phyloP scores from a whole-genome alignment of 2,329 filamentous ascomycete species.

The Madurella mycetomatis region DNA sequence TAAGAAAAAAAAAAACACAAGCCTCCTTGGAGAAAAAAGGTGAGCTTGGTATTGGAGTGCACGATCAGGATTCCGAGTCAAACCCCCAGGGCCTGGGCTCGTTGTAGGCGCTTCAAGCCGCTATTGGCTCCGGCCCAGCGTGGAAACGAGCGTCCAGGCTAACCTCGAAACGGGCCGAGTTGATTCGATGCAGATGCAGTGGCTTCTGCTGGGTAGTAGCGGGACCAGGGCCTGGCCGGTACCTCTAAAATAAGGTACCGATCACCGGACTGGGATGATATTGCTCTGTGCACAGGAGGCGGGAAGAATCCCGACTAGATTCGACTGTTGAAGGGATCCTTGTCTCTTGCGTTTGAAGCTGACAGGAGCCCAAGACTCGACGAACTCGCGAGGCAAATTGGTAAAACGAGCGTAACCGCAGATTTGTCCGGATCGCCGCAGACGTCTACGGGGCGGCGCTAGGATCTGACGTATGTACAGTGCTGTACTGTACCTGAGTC shows the following conservation, averaged over 20 bases:
- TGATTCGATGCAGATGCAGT: slow-evolving; percentile 12
- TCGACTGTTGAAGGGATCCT: too few relatives aligned
- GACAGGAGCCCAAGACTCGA: too few relatives aligned
- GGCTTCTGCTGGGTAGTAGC: background rate
- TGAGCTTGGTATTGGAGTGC: slow-evolving; percentile 3
- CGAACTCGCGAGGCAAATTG: too few relatives aligned
- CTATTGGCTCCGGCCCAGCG: slow-evolving; percentile 17
- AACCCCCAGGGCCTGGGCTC: background rate
- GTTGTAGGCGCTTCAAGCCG: slow-evolving; percentile 17
- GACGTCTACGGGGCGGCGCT: too few relatives aligned
- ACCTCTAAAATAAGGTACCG: slow-evolving; percentile 1
- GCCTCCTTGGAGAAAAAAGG: slow-evolving; percentile 5
- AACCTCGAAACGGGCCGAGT: slow-evolving; percentile 13
- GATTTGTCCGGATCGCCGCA: too few relatives aligned
- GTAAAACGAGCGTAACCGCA: too few relatives aligned
- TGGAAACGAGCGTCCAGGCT: slow-evolving; percentile 16
- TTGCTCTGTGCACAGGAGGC: too few relatives aligned
- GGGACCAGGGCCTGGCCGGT: background rate
- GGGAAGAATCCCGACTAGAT: too few relatives aligned
- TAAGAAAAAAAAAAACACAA: slow-evolving; percentile 11
- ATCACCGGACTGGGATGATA: too few relatives aligned
- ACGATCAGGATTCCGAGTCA: slow-evolving; percentile 7
- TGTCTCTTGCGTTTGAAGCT: too few relatives aligned
- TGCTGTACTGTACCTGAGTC: too few relatives aligned
- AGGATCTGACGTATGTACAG: too few relatives aligned